Base-by-base conservation (phyloP, 805 yeast genomes). In the Tetrapisispora arboricola region DNA sequence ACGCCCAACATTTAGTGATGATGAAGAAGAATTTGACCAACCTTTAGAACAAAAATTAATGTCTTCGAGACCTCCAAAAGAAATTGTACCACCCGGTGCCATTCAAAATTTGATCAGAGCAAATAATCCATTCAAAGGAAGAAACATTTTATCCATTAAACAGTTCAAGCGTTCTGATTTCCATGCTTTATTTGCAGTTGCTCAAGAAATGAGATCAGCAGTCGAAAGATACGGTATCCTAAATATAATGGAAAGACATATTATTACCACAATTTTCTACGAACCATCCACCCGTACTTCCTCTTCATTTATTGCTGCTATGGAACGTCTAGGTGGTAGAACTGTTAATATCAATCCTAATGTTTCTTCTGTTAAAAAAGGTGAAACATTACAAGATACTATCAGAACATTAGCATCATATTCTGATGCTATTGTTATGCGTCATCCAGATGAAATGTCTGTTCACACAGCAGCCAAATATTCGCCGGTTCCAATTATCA, bases 311-410 rank as follows among this genome's bases (percentile, higher is more conserved):
- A 95, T 92, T 63, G 96, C 96, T 54, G 99, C 99, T 45, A 92
- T 92, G 98, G 97, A 92, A 72, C 84, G 99, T 70, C 73, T 92
- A 55, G 99, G 99, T 64, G 99, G 99, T 60, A 78, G 95, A 66
- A 95, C 87, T 52, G 84, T 94, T 51, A 75, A 94, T 41, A 83
- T 92, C 49, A 73, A 84, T 47, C 83, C 92, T 45, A 78, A 75
- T 49, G 73, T 87, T 26, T 88, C 97, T n/a, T 85, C 96, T 19
- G 96, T 88, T 38, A 84, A 86, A 71, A 92, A 92, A 73, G 99
- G 99, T 51, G 99, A 92, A 72, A 84, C 96, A 34, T 72, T 92
- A 58, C 96, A 90, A 68, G 99, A 92, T 61, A 92, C 98, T 30
- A 78, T 92, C 51, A 79, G 98, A 66, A 78, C 96, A 12, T 72